Evolutionary conservation across 139 green algal species (phyloP), one percentile per base, ranked within the genome.

Genomic region (Volvox africanus): DNA sequence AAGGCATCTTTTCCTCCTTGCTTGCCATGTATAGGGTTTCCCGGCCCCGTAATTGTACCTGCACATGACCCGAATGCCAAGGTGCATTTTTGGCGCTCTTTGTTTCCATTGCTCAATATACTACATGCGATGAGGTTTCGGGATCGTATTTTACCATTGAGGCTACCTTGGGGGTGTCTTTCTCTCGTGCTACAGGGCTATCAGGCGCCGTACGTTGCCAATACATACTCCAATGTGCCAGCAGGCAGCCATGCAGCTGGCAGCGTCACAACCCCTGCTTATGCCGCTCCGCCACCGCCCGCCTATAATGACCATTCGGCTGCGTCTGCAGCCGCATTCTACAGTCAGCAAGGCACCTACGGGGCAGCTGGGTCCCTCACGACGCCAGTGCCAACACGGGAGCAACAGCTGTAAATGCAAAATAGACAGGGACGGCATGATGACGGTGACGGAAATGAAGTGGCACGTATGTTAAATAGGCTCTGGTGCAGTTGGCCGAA

Each of bases 271-370:
- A 82, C 71, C 18, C 85, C 71, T 1, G 67, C 85, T 1, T 82
- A 83, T 19, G 44, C 24, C n/a, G 44, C 71, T 20, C 26, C 84
- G 2, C 68, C 50, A 17, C 87, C 87, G 0, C 75, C 76, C 20
- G 87, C 75, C 13, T 91, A 91, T 61, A 36, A 50, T 32, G 84
- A 82, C 69, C 73, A 83, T 32, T 32, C 50, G 2, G 73, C 73
- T 16, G 73, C 86, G 12, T 75, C 86, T 14, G 28, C 71, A 1
- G 76, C 76, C 19, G 76, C 87, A 17, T 91, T 86, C 61, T 86
- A 86, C 30, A 35, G 61, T 12, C 87, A 91, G 87, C 87, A 91
- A 21, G 76, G 87, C 76, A 62, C 55, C 12, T 86, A 68, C 87
- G 26, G 2, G 3, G 50, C 20, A 37, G 69, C 50, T 0, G 55